Evolutionary conservation across 2,329 filamentous ascomycete species (phyloP), one percentile per base, ranked within the genome.

Genomic region (Fusarium caatingaense): DNA sequence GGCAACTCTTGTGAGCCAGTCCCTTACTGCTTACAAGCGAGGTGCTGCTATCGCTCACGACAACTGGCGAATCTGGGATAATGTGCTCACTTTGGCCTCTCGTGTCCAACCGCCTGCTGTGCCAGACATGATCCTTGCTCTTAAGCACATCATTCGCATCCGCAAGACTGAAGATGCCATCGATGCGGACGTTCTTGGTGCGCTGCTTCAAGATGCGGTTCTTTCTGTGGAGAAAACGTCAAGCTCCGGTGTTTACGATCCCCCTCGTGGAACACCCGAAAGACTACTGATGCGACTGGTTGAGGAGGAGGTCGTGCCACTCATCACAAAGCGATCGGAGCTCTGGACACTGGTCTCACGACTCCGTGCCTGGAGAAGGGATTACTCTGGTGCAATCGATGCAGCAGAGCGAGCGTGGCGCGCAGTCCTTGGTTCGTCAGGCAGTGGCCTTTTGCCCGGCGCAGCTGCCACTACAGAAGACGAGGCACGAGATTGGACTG

Each of bases 61-160:
- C 73, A 95, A 95, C 81, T 93, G 92, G 87, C 90, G 93, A 72
- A 98, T 99, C 78, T 98, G 95, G 95, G 93, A 97, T 77, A 99
- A 99, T 75, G 91, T 98, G 18, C 88, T 99, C 60, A 96, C 94
- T 0, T 90, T 98, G 23, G 92, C 93, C 0, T 89, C 92, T 0
- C 92, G 93, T 3, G 87, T 96, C 28, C 86, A 85, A 1, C 94
- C 95, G 0, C 91, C 93, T 0, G 89, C 91, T 1, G 90, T 93
- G 76, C 79, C 84, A 1, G 93, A 98, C 66, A 88, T 97, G 53
- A 83, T 97, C 32, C 85, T 91, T 7, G 93, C 93, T 0, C 86
- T 96, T 63, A 88, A 87, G 42, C 89, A 91, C 65, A 86, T 98
- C 54, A 88, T 97, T 56, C 89, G 91, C 25, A 88, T 98, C 41